Base-by-base conservation (phyloP, 768 basidiomycete genomes). In the Tremella mesenterica region DNA sequence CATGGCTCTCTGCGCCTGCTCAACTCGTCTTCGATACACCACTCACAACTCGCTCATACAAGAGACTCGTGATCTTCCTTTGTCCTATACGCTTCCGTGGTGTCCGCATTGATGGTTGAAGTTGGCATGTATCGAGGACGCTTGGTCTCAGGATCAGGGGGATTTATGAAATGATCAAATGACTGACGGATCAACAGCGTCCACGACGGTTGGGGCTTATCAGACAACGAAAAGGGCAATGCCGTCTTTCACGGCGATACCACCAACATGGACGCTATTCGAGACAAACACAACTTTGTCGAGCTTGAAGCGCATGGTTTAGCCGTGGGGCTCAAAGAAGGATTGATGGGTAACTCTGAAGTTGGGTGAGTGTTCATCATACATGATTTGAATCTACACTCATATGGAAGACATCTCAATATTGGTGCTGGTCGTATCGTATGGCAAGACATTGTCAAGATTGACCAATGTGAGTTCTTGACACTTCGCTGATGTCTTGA, bases 281-380 rank as follows among this genome's bases (percentile, higher is more conserved):
- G 84, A 4, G 79, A 85, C 64, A 79, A 84, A 4, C 81, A 92
- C 72, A 80, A 81, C 56, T 81, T 81, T 64, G 80, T 85, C 44
- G 79, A 80, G 13, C 79, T 96, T 18, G 76, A 80, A 14, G 92
- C 92, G 1, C 88, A 91, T 59, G 91, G 91, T 10, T 78, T 87
- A n/a, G 85, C 90, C 5, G 92, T 95, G 4, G 91, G 91, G 1
- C 78, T 96, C 50, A 88, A 79, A 64, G 92, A 95, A 39, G 92
- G 91, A 0, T 80, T 95, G 50, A 96, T 96, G 92, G 92, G 91
- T 14, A 93, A 96, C 76, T 93, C 91, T 2, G 91, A 96, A 76
- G 91, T 95, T 58, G 92, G 91, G 88, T 91, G 67, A 53, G 86
- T 76, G 5, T 4, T 28, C 51, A 26, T 34, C 28, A 45, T 31